phyloP scores from a whole-genome alignment of 805 yeast genomes.

The Danielia reshetovae region DNA sequence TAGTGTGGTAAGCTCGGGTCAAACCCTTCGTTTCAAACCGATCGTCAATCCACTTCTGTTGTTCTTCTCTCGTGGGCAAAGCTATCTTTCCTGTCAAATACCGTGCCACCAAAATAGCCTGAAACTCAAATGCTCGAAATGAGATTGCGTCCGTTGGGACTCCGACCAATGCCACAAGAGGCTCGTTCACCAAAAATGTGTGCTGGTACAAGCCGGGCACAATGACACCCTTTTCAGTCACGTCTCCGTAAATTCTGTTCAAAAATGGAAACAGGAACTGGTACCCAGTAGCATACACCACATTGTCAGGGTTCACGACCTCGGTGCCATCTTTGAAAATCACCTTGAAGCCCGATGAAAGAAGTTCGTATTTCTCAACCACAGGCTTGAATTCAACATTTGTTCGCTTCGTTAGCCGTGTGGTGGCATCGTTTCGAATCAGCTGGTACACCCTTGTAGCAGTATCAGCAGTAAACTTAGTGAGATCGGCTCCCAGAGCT shows the following conservation, averaged over 20 bases:
- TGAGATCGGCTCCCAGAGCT: slow-evolving; percentile 28
- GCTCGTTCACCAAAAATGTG: slow-evolving; percentile 53
- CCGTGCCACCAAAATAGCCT: slow-evolving; percentile 62
- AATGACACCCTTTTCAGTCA: slow-evolving; percentile 31
- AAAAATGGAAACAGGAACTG: slow-evolving; percentile 63
- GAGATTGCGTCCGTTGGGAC: slow-evolving; percentile 61
- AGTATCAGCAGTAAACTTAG: slow-evolving; percentile 21
- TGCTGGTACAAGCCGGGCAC: slow-evolving; percentile 55
- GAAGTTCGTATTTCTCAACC: slow-evolving; percentile 19
- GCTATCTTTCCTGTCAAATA: slow-evolving; percentile 53
- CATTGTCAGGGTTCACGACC: slow-evolving; percentile 46
- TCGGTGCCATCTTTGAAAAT: slow-evolving; percentile 46
- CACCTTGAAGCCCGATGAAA: slow-evolving; percentile 30
- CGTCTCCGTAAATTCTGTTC: slow-evolving; percentile 38
- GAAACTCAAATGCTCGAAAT: slow-evolving; percentile 57
- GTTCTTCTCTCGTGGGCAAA: slow-evolving; percentile 47
- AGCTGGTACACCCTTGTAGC: slow-evolving; percentile 27
- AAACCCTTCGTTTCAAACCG: slow-evolving; percentile 41
- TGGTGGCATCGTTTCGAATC: slow-evolving; percentile 15
- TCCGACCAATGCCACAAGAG: slow-evolving; percentile 61
- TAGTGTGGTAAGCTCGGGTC: slow-evolving; percentile 41
- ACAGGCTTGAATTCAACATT: slow-evolving; percentile 23
- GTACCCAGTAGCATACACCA: slow-evolving; percentile 77
- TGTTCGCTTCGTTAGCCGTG: slow-evolving; percentile 7
- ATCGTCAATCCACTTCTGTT: slow-evolving; percentile 39